Evolutionary conservation across 495 filamentous ascomycete species (phyloP).

Genomic region (Amniculicola lignicola): DNA sequence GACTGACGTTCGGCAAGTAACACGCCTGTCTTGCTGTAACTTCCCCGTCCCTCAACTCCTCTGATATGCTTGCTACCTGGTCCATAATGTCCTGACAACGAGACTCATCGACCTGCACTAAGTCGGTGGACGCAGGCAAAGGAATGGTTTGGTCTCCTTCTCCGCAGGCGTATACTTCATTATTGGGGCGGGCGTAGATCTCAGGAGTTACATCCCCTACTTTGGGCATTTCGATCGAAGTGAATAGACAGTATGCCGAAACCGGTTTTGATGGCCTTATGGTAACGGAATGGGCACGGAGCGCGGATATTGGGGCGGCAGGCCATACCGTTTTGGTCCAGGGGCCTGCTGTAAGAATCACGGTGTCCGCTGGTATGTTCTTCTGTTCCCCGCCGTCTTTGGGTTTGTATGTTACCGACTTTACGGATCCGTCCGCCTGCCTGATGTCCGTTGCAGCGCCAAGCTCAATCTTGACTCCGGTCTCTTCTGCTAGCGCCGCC

Average conservation of each 20-base stretch:
- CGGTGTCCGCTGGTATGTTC: constrained; percentile 72
- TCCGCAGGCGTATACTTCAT: constrained; percentile 90
- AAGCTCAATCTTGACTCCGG: constrained; percentile 67
- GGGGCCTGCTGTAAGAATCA: constrained; percentile 82
- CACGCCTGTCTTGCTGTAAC: constrained; percentile 85
- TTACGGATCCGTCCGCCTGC: constrained; percentile 49
- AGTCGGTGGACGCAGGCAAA: constrained; percentile 70
- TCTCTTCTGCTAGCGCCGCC: constrained; percentile 71
- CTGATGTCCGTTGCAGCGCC: constrained; percentile 65
- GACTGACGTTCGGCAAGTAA: constrained; percentile 77
- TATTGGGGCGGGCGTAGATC: constrained; percentile 85
- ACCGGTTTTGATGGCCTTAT: constrained; percentile 71
- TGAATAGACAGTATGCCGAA: constrained; percentile 86
- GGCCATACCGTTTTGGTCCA: constrained; percentile 80
- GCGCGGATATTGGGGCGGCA: constrained; percentile 69
- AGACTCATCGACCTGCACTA: constrained; percentile 70
- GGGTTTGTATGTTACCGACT: constrained; percentile 71
- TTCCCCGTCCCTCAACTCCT: constrained; percentile 70
- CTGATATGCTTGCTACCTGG: constrained; percentile 73
- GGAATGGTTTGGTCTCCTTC: constrained; percentile 77
- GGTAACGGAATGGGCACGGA: constrained; percentile 88
- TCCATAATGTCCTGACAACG: constrained; percentile 87
- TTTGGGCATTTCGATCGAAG: constrained; percentile 71
- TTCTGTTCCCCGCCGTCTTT: constrained; percentile 55
- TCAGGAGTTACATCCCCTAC: constrained; percentile 71